These are phyloP conservation scores for Colletotrichum destructivum DNA, from an alignment of 2,329 filamentous ascomycete species.

Conservation along the genomic window DNA sequence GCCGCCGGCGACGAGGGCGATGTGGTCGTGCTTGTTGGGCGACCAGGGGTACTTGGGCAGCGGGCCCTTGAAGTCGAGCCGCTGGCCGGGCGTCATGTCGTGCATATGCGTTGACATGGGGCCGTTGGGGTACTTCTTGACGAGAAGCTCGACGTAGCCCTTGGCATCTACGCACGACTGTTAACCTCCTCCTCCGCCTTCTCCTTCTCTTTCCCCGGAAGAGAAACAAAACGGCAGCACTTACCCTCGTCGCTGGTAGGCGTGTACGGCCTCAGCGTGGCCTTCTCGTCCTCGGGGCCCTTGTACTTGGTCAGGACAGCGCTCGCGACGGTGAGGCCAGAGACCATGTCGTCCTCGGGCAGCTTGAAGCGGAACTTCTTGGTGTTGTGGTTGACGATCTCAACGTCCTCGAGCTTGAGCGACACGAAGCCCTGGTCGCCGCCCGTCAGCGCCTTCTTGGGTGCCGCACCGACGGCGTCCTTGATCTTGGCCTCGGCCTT, in stretches of 20 bases:
- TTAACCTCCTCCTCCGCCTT: background rate
- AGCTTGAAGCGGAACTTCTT: conserved; percentile 93
- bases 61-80: conserved; percentile 93
- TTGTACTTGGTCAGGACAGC: conserved; percentile 95
- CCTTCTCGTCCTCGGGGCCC: conserved; percentile 85
- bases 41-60: conserved; percentile 94
- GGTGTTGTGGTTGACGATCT: conserved; percentile 92
- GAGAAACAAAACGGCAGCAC: conserved; percentile 44
- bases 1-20: conserved; percentile 90
- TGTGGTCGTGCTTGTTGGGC: conserved; percentile 93
- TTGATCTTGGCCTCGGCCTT: conserved; percentile 71
- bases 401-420: conserved; percentile 83
- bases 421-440: conserved; percentile 92
- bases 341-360: conserved; percentile 86
- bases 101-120: conserved; percentile 94
- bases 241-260: conserved; percentile 88
- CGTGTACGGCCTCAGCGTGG: conserved; percentile 92
- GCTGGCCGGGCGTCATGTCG: conserved; percentile 84
- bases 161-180: conserved; percentile 70
- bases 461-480: conserved; percentile 57
- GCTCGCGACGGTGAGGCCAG: conserved; percentile 86
- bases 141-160: conserved; percentile 88
- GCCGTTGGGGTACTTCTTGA: conserved; percentile 93
- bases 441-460: conserved; percentile 76
- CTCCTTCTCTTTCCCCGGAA: conserved; percentile 1